phyloP scores from a whole-genome alignment of 169 alveolate species.

The Perkinsus chesapeaki region DNA sequence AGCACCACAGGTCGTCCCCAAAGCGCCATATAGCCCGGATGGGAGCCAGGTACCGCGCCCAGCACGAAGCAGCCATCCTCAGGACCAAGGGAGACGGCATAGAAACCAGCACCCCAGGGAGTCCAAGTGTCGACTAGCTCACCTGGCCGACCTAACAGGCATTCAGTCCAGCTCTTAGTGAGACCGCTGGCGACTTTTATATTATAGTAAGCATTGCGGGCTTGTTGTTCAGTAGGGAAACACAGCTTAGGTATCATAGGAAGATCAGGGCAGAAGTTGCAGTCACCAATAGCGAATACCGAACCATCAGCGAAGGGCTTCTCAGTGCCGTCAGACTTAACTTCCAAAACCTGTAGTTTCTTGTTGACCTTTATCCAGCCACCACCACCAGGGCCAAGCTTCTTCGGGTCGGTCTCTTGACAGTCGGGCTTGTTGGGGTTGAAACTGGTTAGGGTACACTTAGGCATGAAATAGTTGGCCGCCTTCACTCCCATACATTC shows the following conservation, averaged over 20 bases:
- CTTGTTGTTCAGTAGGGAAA: conserved; percentile 31
- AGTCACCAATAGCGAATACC: conserved; percentile 24
- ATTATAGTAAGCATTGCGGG: conserved; percentile 4
- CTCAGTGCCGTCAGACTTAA: conserved; percentile 18
- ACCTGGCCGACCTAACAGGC: neutral
- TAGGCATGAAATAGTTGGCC: conserved; percentile 36
- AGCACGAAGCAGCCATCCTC: conserved; percentile 25
- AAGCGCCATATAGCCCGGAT: conserved; percentile 23
- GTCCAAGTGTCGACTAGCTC: conserved; percentile 24
- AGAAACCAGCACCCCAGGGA: conserved; percentile 43
- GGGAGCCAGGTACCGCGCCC: conserved; percentile 24
- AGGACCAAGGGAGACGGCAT: conserved; percentile 34
- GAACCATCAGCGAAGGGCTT: conserved; percentile 13
- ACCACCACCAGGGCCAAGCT: conserved; percentile 37
- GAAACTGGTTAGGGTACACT: conserved; percentile 19
- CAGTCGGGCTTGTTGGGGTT: neutral
- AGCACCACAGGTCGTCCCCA: conserved; percentile 36
- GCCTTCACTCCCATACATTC: conserved; percentile 38
- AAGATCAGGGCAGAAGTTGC: conserved; percentile 24
- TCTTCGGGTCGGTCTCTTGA: neutral
- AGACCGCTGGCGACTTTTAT: conserved; percentile 4
- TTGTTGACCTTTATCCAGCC: conserved; percentile 36
- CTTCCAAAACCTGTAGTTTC: conserved; percentile 26
- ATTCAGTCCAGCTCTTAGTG: neutral
- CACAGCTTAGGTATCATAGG: conserved; percentile 22